Conservation (phyloP, 371 early-diverging fungal species). For the Catenaria anguillulae region DNA sequence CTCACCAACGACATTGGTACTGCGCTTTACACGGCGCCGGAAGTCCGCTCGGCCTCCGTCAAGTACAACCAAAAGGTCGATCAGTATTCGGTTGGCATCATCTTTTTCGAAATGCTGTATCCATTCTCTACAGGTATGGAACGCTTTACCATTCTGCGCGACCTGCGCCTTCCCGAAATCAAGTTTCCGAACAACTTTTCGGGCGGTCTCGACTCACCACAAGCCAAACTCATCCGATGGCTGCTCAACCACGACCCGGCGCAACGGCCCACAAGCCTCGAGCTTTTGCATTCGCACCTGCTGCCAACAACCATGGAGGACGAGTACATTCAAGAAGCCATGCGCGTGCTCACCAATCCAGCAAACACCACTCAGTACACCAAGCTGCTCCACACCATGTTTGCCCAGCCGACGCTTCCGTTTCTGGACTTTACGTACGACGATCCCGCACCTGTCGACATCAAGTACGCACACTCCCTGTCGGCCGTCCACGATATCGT, state of each 20-base stretch:
- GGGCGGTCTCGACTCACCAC: conserved; percentile 34
- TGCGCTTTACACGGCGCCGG: conserved; percentile 84
- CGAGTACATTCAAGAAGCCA: conserved; percentile 78
- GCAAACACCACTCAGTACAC: conserved; percentile 76
- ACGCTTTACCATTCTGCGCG: conserved; percentile 33
- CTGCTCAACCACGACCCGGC: conserved; percentile 64
- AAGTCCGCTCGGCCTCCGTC: conserved; percentile 23
- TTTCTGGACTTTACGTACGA: conserved; percentile 86
- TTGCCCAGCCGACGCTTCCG: conserved; percentile 55
- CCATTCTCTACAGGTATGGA: conserved; percentile 63
- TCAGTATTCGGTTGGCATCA: conserved; percentile 54
- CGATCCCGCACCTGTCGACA: conserved; percentile 34
- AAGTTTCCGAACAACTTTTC: conserved; percentile 65
- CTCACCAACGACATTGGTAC: conserved; percentile 46
- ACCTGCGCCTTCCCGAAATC: conserved; percentile 44
- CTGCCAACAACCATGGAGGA: conserved; percentile 79
- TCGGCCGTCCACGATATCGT: conserved; percentile 56
- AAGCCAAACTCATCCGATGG: conserved; percentile 50
- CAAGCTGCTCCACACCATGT: conserved; percentile 64
- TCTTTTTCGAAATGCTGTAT: conserved; percentile 64
- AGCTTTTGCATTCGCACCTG: conserved; percentile 59
- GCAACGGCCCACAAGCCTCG: conserved; percentile 66
- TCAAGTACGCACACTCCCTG: conserved; percentile 44
- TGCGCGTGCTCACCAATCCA: conserved; percentile 66
- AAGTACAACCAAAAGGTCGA: conserved; percentile 62